Percentiles rank a stretch among this genome's conserved stretches.
Evolutionary conservation across 768 basidiomycete species (phyloP).

Genomic region (Exidia glandulosa): DNA sequence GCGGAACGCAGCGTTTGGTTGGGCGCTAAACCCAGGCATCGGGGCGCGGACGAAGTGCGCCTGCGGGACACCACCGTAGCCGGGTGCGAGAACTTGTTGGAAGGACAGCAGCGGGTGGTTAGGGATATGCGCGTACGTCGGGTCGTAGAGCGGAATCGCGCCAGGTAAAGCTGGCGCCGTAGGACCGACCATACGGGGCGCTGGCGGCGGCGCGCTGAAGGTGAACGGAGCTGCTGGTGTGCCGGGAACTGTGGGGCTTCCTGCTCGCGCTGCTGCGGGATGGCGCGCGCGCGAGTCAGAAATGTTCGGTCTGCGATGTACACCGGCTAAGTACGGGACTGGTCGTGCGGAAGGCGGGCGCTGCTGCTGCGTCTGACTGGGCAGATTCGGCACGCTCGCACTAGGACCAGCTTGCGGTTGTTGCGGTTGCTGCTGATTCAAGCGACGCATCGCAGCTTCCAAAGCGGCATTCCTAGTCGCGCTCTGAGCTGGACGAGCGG

Average conservation of each 20-base stretch:
- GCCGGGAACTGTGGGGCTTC: background rate
- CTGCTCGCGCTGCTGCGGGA: background rate
- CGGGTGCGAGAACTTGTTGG: background rate
- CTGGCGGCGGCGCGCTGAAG: slow-evolving; percentile 2
- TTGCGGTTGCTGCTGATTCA: too few relatives aligned
- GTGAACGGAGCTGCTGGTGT: slow-evolving; percentile 2
- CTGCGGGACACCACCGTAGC: background rate
- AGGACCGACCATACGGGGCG: too few relatives aligned
- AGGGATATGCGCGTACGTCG: background rate
- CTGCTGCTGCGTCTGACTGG: too few relatives aligned
- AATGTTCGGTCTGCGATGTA: background rate
- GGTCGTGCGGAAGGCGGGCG: too few relatives aligned
- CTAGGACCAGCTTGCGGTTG: too few relatives aligned
- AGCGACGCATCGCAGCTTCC: background rate
- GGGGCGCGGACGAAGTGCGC: background rate
- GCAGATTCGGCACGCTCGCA: too few relatives aligned
- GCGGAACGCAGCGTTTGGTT: slow-evolving; percentile 3
- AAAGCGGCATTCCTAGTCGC: background rate
- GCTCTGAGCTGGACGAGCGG: background rate
- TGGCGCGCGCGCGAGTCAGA: background rate
- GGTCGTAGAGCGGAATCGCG: slow-evolving; percentile 35
- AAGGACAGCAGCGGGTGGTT: slow-evolving; percentile 4
- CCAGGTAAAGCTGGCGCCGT: slow-evolving; percentile 10
- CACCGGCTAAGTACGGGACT: too few relatives aligned
- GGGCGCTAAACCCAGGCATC: slow-evolving; percentile 4